These are phyloP conservation scores for Candida sanyaensis DNA, from an alignment of 1,139 yeast species.

Conservation along the genomic window DNA sequence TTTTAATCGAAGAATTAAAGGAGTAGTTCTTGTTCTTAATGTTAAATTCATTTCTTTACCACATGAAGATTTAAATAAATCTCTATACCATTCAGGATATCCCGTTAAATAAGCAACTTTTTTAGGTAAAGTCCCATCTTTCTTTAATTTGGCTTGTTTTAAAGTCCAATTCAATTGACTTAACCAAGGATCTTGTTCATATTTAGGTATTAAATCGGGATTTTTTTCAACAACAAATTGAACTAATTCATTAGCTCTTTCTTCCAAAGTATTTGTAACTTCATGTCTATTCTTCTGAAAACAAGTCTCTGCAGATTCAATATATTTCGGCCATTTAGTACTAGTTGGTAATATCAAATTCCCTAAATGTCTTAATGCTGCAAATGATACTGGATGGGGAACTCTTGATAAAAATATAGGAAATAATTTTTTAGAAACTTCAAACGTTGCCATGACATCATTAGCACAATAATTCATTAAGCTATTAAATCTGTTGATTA, in stretches of 20 bases:
- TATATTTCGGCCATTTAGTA: constrained; percentile 69
- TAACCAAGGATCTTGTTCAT: constrained; percentile 79
- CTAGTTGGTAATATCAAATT: constrained; percentile 83
- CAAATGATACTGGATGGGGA: constrained; percentile 95
- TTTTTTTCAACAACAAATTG: constrained; percentile 28
- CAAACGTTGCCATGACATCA: constrained; percentile 78
- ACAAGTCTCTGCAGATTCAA: constrained; percentile 64
- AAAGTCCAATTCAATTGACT: constrained; percentile 86
- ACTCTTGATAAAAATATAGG: constrained; percentile 68
- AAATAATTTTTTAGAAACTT: constrained; percentile 65
- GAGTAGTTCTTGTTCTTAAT: constrained; percentile 73
- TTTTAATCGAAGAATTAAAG: constrained; percentile 69
- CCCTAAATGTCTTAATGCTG: constrained; percentile 78
- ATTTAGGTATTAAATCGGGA: constrained; percentile 28
- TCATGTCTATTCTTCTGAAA: constrained; percentile 60
- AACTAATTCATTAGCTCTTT: constrained; percentile 64
- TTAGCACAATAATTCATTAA: constrained; percentile 81
- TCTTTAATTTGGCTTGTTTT: constrained; percentile 60
- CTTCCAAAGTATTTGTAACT: constrained; percentile 60
- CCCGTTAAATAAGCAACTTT: constrained; percentile 82
- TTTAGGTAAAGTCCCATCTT: constrained; percentile 74
- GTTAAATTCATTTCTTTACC: constrained; percentile 56
- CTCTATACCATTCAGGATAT: constrained; percentile 92
- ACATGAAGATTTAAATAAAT: constrained; percentile 53
- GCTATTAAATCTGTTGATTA: constrained; percentile 57